Base-by-base conservation (phyloP, 2,329 filamentous ascomycete species). In the Aspergillus sp. region DNA sequence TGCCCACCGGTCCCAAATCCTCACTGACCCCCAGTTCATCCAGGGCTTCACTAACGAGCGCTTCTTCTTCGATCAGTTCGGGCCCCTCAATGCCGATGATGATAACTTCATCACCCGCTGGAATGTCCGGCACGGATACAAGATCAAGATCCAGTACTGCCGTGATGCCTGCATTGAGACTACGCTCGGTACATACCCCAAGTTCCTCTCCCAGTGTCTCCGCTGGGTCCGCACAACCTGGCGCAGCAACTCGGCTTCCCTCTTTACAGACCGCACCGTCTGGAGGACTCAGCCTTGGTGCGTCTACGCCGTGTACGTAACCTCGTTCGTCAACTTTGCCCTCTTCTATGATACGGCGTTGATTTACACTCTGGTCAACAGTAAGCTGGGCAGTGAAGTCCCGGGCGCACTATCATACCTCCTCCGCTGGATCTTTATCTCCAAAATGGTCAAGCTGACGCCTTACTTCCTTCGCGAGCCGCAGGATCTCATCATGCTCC, bases 51-150 rank as follows among this genome's bases (percentile, higher is more conserved):
- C 71, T 2, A 74, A 80, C 48, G 85, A 88, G 63, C 70, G 53
- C 8, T 85, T 82, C 73, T 76, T 80, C 56, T 78, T 80, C 22
- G 72, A 74, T 0, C 45, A 67, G 0, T 71, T 79, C 1, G 76
- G 77, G 0, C 80, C 81, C 0, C 68, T 86, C 2, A 78, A 80
- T 18, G 74, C 77, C 0, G 85, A 87, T 59, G 85, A 87, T 57
- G 85, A 88, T 72, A 87, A 87, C 67, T 87, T 80, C 63, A 73
- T 83, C 36, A 87, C 85, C 0, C 75, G 85, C 11, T 83, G 78
- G 59, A 74, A 81, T 5, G 77, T 83, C 42, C 72, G 72, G 9
- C 67, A 78, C 5, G 78, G 76, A n/a, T 85, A 78, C 77, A 73
- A 77, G 7, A 80, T 87, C 57, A 76, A 77, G 45, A 80, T 87